A percentile compares a stretch with the other conserved stretches of the same genome.
phyloP scores from a whole-genome alignment of 192 early-diverging fungal species.

The Dissophora ornata region DNA sequence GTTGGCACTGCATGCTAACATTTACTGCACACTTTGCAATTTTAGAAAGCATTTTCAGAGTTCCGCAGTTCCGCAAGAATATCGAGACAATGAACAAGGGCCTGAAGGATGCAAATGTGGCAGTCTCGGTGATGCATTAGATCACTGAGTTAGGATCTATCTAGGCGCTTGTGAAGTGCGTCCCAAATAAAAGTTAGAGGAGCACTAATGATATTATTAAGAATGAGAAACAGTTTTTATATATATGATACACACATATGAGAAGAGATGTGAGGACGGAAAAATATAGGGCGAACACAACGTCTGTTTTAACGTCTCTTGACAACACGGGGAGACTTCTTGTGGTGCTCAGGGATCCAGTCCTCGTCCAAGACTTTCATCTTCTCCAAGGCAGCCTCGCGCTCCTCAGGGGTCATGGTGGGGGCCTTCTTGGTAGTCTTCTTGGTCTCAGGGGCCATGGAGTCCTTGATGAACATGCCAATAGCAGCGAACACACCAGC shows the following conservation, averaged over 20 bases:
- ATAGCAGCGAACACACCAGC: constrained; percentile 44
- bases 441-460: constrained; percentile 39
- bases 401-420: constrained; percentile 50
- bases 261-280: neutral
- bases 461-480: constrained; percentile 48
- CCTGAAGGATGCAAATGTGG: too few relatives aligned
- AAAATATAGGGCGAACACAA: neutral
- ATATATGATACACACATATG: constrained; percentile 24
- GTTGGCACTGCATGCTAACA: too few relatives aligned
- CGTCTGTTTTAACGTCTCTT: constrained; percentile 34
- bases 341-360: constrained; percentile 58
- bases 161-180: too few relatives aligned
- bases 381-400: constrained; percentile 51
- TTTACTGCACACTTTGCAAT: too few relatives aligned
- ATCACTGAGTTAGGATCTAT: too few relatives aligned
- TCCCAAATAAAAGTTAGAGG: too few relatives aligned
- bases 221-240: constrained; percentile 4
- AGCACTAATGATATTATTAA: neutral
- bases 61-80: too few relatives aligned
- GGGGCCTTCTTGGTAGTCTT: constrained; percentile 43
- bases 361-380: constrained; percentile 52
- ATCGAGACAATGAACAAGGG: too few relatives aligned
- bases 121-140: too few relatives aligned
- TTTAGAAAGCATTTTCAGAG: too few relatives aligned
- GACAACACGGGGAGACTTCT: constrained; percentile 50